phyloP scores from a whole-genome alignment of 495 filamentous ascomycete genomes.

The Hypoxylon fragiforme region DNA sequence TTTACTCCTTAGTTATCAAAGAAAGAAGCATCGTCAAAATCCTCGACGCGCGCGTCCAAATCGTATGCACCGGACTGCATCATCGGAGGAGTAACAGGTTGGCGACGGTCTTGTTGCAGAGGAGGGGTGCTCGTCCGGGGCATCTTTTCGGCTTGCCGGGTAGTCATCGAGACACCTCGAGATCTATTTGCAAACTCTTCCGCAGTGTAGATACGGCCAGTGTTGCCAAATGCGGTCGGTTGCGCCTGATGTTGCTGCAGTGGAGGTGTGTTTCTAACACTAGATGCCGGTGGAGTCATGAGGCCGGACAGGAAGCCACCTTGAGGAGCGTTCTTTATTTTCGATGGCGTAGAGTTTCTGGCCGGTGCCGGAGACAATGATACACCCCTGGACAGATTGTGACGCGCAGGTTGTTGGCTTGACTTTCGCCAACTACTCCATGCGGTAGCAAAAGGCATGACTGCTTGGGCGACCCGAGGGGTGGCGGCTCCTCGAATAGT shows the following conservation, averaged over 20 bases:
- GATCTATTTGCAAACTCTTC: slow-evolving; percentile 52
- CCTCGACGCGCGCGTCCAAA: slow-evolving; percentile 64
- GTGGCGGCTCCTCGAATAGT: slow-evolving; percentile 63
- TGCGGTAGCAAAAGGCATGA: slow-evolving; percentile 76
- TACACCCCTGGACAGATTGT: slow-evolving; percentile 42
- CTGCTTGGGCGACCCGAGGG: slow-evolving; percentile 76
- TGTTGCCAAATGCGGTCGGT: slow-evolving; percentile 56
- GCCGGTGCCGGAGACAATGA: slow-evolving; percentile 45
- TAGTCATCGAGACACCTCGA: slow-evolving; percentile 41
- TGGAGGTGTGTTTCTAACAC: slow-evolving; percentile 59
- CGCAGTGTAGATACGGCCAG: slow-evolving; percentile 54
- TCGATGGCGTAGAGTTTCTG: slow-evolving; percentile 64
- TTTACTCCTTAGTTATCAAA: slow-evolving; percentile 53
- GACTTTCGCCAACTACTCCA: slow-evolving; percentile 75
- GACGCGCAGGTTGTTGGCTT: slow-evolving; percentile 61
- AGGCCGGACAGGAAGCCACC: slow-evolving; percentile 66
- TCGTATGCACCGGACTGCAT: slow-evolving; percentile 71
- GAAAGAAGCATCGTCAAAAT: slow-evolving; percentile 60
- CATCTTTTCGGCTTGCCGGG: slow-evolving; percentile 44
- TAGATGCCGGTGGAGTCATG: slow-evolving; percentile 77
- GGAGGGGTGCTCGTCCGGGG: slow-evolving; percentile 40
- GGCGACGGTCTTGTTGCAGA: slow-evolving; percentile 43
- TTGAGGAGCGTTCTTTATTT: slow-evolving; percentile 51
- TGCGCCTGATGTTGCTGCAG: slow-evolving; percentile 39
- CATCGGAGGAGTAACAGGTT: slow-evolving; percentile 68